Evolutionary conservation across 257 asterid genomes (phyloP).

Genomic region (Solanum rostratum): DNA sequence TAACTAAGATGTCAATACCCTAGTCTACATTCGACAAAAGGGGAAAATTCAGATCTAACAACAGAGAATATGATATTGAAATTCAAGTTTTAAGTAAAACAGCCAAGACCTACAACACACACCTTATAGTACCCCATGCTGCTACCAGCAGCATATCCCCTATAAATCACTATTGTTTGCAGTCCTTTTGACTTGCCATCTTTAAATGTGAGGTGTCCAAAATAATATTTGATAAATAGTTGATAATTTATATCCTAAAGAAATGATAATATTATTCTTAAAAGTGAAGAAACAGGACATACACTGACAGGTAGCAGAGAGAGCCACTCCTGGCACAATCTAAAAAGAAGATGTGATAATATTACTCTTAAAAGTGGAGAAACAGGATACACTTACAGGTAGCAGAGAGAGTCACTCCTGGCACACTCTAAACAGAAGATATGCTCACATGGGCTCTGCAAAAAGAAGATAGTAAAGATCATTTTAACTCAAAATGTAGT

Average conservation of each 20-base stretch:
- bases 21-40: not conserved
- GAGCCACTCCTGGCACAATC: conserved; percentile 94
- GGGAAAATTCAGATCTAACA: not conserved
- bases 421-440: conserved; percentile 95
- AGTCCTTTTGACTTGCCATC: not conserved
- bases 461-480: conserved; percentile 5
- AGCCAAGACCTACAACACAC: not conserved
- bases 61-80: not conserved
- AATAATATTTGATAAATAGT: not conserved
- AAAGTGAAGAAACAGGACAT: not conserved
- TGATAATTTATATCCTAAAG: not conserved
- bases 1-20: not conserved
- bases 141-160: not conserved
- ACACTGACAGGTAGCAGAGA: conserved; percentile 80
- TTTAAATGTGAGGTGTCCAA: not conserved
- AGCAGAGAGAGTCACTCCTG: conserved; percentile 86
- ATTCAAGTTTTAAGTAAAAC: not conserved
- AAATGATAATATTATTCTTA: not conserved
- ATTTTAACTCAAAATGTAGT: not conserved
- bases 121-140: not conserved
- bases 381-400: conserved; percentile 54
- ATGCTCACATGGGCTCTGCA: conserved; percentile 98
- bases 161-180: not conserved
- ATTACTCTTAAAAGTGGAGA: not conserved
- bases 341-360: conserved; percentile 60